Conservation (phyloP, 345 rosid species). For the Citrus reticulata region DNA sequence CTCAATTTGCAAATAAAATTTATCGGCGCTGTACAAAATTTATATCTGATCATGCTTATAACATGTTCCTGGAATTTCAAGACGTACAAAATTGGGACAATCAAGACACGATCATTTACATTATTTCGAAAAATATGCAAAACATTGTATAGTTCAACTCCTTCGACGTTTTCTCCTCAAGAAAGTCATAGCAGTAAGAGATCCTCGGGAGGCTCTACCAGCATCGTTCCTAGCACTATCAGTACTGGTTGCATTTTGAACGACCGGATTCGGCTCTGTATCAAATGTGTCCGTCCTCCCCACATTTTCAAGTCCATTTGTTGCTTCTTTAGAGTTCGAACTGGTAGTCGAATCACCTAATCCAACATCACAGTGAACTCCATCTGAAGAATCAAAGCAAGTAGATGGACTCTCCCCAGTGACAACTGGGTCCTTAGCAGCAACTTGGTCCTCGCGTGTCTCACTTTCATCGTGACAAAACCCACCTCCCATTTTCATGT, state of each 20-base stretch:
- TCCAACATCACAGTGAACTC: constrained; percentile 8
- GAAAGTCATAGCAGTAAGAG: constrained; percentile 48
- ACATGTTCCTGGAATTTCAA: not conserved
- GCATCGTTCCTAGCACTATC: constrained; percentile 13
- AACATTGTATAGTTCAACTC: constrained; percentile 16
- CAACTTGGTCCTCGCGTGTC: constrained; percentile 19
- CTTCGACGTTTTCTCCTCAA: constrained; percentile 56
- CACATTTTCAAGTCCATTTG: not conserved
- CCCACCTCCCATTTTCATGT: constrained; percentile 61
- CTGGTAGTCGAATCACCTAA: constrained; percentile 11
- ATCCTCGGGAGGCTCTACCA: constrained; percentile 10
- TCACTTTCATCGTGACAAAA: constrained; percentile 63
- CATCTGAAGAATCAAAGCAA: constrained; percentile 8
- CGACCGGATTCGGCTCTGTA: constrained; percentile 9
- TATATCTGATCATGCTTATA: not conserved
- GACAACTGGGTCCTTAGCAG: constrained; percentile 5
- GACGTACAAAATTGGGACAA: not conserved
- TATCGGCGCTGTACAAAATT: not conserved
- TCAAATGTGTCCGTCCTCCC: not conserved
- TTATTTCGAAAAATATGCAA: not conserved
- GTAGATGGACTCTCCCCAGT: constrained; percentile 4
- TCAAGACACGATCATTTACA: not conserved
- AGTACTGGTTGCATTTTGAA: constrained; percentile 6
- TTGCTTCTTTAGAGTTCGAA: constrained; percentile 6
- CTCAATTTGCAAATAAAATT: too few relatives aligned